Base-by-base conservation (phyloP, 78 protist species). In the Polysphondylium violaceum region DNA sequence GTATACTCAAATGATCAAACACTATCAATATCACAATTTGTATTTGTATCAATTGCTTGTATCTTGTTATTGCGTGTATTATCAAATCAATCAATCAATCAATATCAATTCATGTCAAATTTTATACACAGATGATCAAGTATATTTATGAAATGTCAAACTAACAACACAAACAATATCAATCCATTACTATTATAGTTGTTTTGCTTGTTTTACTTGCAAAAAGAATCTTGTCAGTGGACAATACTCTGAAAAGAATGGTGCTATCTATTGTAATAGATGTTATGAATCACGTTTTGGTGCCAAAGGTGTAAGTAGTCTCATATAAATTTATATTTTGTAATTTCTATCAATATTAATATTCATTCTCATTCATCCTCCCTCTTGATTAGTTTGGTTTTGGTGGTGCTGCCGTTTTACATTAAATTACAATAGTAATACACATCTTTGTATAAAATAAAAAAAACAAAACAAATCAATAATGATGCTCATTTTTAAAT, bases 381-480 rank as follows among this genome's bases (percentile, higher is more conserved):
- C n/a, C n/a, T n/a, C n/a, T n/a, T n/a, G n/a, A n/a, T n/a, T n/a
- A 65, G 4, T 78, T 76, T 47, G 86, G 86, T 51, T 60, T 61
- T 2, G 86, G 86, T 61, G 85, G 85, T n/a, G 41, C 85, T 11
- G 31, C 56, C 14, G 86, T 76, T 12, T 63, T 76, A 47, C 86
- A 76, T 61, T 76, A 61, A 76, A 31, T n/a, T n/a, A n/a, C n/a
- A n/a, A n/a, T n/a, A n/a, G n/a, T n/a, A n/a, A n/a, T n/a, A n/a
- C n/a, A n/a, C n/a, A n/a, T n/a, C n/a, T n/a, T n/a, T n/a, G n/a
- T n/a, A n/a, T n/a, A n/a, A n/a, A n/a, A n/a, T n/a, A n/a, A n/a
- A n/a, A n/a, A n/a, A n/a, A n/a, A n/a, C n/a, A n/a, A n/a, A n/a
- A n/a, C n/a, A n/a, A n/a, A n/a, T n/a, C n/a, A n/a, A n/a, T n/a